Evolutionary conservation across 768 basidiomycete species (phyloP).

Genomic region (Phlegmacium glaucopus): DNA sequence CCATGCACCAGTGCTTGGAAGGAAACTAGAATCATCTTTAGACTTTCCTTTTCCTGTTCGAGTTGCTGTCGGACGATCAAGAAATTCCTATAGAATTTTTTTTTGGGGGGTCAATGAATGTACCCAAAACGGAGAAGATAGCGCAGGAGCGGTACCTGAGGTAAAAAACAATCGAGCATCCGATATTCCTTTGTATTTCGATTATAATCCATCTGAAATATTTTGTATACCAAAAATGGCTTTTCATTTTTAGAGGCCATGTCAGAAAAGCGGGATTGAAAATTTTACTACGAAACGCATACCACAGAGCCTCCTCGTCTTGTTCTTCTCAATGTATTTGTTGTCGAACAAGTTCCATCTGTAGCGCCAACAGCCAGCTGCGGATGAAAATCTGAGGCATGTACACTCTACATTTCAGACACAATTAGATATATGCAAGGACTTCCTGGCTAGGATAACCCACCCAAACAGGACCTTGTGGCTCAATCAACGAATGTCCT

Average conservation of each 20-base stretch:
- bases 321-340: conserved; percentile 65
- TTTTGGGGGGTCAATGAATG: not conserved
- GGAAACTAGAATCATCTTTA: conserved; percentile 25
- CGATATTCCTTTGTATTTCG: conserved; percentile 70
- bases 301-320: conserved; percentile 72
- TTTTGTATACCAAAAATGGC: conserved; percentile 76
- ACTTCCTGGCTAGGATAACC: conserved; percentile 16
- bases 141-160: conserved; percentile 44
- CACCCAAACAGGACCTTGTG: conserved; percentile 83
- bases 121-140: not conserved
- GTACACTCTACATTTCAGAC: conserved; percentile 48
- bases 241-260: conserved; percentile 18
- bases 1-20: conserved; percentile 67
- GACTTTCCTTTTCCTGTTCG: conserved; percentile 34
- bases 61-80: conserved; percentile 39
- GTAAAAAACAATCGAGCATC: conserved; percentile 85
- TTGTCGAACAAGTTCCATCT: conserved; percentile 79
- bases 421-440: not conserved
- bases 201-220: conserved; percentile 88
- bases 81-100: conserved; percentile 40
- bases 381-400: conserved; percentile 82
- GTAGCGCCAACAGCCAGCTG: conserved; percentile 79
- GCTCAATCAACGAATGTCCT: conserved; percentile 69
- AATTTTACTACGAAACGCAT: conserved; percentile 22
- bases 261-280: not conserved